Percentiles rank a stretch among this genome's conserved stretches.
Conservation (phyloP, 257 asterid genomes). For the Solanum pennellii region DNA sequence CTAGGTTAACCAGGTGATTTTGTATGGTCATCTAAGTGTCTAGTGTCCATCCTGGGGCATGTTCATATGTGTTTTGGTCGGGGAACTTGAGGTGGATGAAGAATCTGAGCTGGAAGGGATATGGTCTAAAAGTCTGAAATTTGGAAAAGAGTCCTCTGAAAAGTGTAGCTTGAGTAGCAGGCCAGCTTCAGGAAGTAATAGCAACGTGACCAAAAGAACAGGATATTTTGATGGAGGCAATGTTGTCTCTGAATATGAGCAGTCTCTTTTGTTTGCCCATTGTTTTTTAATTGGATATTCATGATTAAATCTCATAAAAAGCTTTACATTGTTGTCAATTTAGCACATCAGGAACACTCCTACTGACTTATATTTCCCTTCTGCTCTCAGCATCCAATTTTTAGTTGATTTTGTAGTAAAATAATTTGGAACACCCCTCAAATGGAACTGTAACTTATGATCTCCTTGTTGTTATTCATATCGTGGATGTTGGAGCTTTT, state of each 20-base stretch:
- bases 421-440: background rate
- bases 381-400: background rate
- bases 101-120: background rate
- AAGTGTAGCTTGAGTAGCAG: background rate
- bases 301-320: background rate
- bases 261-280: background rate
- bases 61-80: background rate
- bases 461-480: background rate
- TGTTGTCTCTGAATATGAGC: background rate
- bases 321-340: background rate
- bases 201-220: background rate
- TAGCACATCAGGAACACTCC: background rate
- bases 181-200: background rate
- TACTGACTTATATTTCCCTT: background rate
- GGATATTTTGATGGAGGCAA: background rate
- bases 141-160: background rate
- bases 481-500: background rate
- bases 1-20: background rate
- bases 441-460: background rate
- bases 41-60: background rate
- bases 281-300: background rate
- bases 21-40: background rate
- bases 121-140: background rate
- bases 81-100: background rate
- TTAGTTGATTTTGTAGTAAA: background rate